These are phyloP conservation scores for Pleurotus tuoliensis DNA, from an alignment of 768 basidiomycete genomes.

Conservation along the genomic window DNA sequence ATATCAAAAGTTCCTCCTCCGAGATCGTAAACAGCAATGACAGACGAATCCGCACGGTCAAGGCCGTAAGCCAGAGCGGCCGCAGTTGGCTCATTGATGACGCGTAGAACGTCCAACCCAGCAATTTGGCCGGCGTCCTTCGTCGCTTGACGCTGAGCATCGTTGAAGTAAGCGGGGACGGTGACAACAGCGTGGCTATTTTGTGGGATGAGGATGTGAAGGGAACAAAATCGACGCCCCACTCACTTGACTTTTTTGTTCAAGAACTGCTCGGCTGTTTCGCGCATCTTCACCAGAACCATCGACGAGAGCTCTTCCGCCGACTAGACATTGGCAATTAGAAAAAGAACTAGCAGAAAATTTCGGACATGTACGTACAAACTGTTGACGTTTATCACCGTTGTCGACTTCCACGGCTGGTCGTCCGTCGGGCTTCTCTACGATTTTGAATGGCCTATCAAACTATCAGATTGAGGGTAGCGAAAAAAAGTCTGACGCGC, in stretches of 20 bases:
- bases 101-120: conserved; percentile 94
- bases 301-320: conserved; percentile 85
- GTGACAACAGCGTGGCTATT: conserved; percentile 84
- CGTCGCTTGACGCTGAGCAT: conserved; percentile 98
- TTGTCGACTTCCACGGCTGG: conserved; percentile 85
- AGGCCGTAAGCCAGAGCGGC: conserved; percentile 98
- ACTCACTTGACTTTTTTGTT: conserved; percentile 94
- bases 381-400: conserved; percentile 76
- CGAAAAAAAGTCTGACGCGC: conserved; percentile 14
- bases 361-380: conserved; percentile 42
- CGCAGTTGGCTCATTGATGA: conserved; percentile 98
- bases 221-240: not conserved
- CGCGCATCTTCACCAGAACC: conserved; percentile 90
- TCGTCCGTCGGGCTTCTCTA: conserved; percentile 65
- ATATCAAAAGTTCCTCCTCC: conserved; percentile 99
- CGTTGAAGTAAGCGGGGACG: conserved; percentile 99
- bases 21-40: conserved; percentile 98
- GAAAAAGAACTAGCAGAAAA: not conserved
- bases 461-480: not conserved
- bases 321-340: conserved; percentile 45
- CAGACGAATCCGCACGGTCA: conserved; percentile 76
- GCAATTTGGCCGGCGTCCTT: conserved; percentile 98
- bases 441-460: conserved; percentile 76
- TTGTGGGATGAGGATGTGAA: conserved; percentile 7
- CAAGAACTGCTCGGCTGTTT: conserved; percentile 90